Evolutionary conservation across 202 grass and related monocot genomes (phyloP), one percentile per base, ranked within the genome.

Genomic region (Bolboschoenoplectus hybrid): DNA sequence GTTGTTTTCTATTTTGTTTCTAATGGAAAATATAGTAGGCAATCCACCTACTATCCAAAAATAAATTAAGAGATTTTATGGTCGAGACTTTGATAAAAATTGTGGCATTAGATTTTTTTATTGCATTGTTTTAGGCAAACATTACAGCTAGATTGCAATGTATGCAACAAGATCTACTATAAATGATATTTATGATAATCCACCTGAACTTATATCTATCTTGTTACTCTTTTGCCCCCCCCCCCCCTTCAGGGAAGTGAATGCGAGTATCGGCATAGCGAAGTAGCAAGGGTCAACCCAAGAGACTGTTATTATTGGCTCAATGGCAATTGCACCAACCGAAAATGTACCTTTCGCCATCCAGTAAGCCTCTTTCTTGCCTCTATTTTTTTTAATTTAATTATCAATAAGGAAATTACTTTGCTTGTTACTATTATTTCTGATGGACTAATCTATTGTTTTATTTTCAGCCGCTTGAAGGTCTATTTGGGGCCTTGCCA

Each of bases 271-370:
- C 90, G 96, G 66, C 96, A 98, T 78, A 98, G 91, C 5, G 90
- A 95, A 67, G 89, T 84, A 85, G 93, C 96, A 76, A 91, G 93
- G 80, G 73, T 92, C 61, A 98, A 98, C 81, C 96, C 93, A 67
- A 95, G 93, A 63, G 93, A 98, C 67, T 98, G 96, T 85, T 95
- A 80, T 84, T 98, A 95, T 86, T 98, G 96, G 96, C 64, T 94
- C 82, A 91, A 92, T 87, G 89, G 96, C 85, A 89, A 84, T 76
- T 98, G 96, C 84, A 88, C 93, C 85, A 98, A 98, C 84, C 91
- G 81, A 9, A 95, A 94, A 72, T 98, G 96, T 76, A 76, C 85
- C 71, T 98, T 93, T 85, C 93, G 96, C 47, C 96, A 98, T 85
- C 91, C 87, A 49, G 96, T 98, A 89, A 62, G 46, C 43, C 50